Evolutionary conservation across 1,284 basidiomycete genomes (phyloP), one percentile per base, ranked within the genome.

Genomic region (Xerocomus minutiporus): DNA sequence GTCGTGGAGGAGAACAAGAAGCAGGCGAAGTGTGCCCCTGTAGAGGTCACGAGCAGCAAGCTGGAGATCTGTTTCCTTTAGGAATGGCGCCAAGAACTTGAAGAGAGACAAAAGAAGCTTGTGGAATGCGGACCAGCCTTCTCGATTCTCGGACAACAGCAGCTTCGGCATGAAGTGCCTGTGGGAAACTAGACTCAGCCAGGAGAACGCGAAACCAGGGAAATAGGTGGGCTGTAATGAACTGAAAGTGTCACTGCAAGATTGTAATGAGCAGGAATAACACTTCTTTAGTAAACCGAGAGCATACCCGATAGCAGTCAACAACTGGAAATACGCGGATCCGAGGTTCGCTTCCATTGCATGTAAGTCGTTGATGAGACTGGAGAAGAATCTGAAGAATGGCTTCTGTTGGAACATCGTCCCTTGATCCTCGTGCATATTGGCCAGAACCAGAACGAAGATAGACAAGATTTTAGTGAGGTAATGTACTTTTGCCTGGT

Each of bases 331-430:
- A 69, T 98, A 98, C 0, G 92, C 92, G 11, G 84, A 75, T 3
- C 91, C 92, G 12, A 98, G 79, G 63, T 85, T 86, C 20, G 79
- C 75, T 71, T 97, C 93, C 59, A 97, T 86, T 15, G 83, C 72
- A 59, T 93, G 86, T 42, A 99, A 73, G 68, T 99, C 97, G 62
- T 91, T 94, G 65, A 99, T 78, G 58, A 99, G 80, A 69, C 92
- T 97, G 13, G 94, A 98, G 76, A 99, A 99, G 76, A 99, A 96
- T 53, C 97, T 84, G 76, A 96, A 96, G 80, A 98, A 99, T 2
- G 97, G 96, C 71, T 97, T 95, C 73, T 97, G 95, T 69, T 96
- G 91, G 79, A 99, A 99, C 49, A 83, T 79, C 2, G 83, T 75
- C 3, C 92, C 93, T 67, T 93, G 87, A 64, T 97, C 93, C 71